Evolutionary conservation across 768 basidiomycete species (phyloP), one percentile per base, ranked within the genome.

Genomic region (Mycena floridula): DNA sequence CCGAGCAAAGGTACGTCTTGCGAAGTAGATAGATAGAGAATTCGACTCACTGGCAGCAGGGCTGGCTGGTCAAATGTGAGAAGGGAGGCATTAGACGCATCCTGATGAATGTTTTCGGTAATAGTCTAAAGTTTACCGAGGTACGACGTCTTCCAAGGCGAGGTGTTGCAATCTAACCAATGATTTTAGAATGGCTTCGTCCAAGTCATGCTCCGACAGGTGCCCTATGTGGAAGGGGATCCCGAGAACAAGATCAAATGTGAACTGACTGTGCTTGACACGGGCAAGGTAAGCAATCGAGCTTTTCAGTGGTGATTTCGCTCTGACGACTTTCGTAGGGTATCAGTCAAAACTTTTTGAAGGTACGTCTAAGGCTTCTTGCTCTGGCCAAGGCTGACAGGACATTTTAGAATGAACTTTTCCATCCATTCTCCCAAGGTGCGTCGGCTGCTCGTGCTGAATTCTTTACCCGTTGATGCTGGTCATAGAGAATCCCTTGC

Each of bases 371-470:
- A 9, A 15, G 12, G 3, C 12, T 23, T 47, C 22, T 37, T 2
- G 30, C 50, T 39, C 28, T 44, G n/a, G 23, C 3, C 3, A 11
- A 39, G 18, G 32, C 22, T 39, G 8, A 39, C 22, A 22, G 13
- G n/a, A 13, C 4, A 41, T 45, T 32, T 46, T 51, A 88, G 86
- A 92, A 96, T 54, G 89, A 94, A 65, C 71, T 97, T 5, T 97
- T 96, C 68, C 94, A 95, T 54, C 94, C 94, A 0, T 97, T 97
- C 66, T 92, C 92, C 1, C 94, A 97, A 67, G n/a, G n/a, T n/a
- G n/a, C n/a, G n/a, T n/a, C n/a, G n/a, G n/a, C n/a, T n/a, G n/a
- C n/a, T n/a, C n/a, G n/a, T n/a, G n/a, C n/a, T n/a, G n/a, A n/a
- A n/a, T n/a, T n/a, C n/a, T n/a, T n/a, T n/a, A n/a, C n/a, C n/a